Evolutionary conservation across 2,329 filamentous ascomycete species (phyloP).

Genomic region (Epichloe typhina): DNA sequence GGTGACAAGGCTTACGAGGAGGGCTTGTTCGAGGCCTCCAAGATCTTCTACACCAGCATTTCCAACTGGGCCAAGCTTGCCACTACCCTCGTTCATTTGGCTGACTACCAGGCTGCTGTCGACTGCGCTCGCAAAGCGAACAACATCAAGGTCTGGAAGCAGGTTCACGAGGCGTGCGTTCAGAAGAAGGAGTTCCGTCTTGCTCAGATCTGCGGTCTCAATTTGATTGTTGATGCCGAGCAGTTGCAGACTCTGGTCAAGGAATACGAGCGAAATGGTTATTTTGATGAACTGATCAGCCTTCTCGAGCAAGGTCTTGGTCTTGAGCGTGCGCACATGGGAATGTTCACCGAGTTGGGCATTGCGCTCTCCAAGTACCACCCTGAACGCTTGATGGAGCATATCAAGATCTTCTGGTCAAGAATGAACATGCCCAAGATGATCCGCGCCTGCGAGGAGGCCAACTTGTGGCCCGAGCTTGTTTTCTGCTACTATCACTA

Average conservation of each 20-base stretch:
- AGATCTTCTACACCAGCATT: constrained; percentile 97
- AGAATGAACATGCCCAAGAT: constrained; percentile 97
- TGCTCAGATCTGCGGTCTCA: constrained; percentile 96
- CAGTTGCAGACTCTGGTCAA: constrained; percentile 86
- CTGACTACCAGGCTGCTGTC: constrained; percentile 93
- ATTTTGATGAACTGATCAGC: constrained; percentile 95
- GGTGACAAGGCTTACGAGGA: constrained; percentile 97
- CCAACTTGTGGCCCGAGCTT: constrained; percentile 91
- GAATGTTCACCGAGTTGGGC: constrained; percentile 88
- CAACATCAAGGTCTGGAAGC: constrained; percentile 98
- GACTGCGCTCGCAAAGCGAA: constrained; percentile 98
- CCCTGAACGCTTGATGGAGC: constrained; percentile 93
- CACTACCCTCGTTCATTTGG: constrained; percentile 91
- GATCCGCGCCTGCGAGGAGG: constrained; percentile 85
- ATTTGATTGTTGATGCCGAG: constrained; percentile 94
- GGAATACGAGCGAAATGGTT: constrained; percentile 93
- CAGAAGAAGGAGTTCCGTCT: constrained; percentile 98
- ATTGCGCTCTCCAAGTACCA: constrained; percentile 91
- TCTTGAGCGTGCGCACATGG: constrained; percentile 86
- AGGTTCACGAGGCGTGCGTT: constrained; percentile 93
- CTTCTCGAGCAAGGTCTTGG: constrained; percentile 91
- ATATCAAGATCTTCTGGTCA: constrained; percentile 96
- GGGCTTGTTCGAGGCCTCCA: constrained; percentile 86
- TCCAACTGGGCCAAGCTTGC: constrained; percentile 99
- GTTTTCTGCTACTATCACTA: constrained; percentile 98